A percentile compares a stretch with the other conserved stretches of the same genome.
Evolutionary conservation across 108 stramenopile genomes (phyloP).

Genomic region (Pseudonitzschia pungens): DNA sequence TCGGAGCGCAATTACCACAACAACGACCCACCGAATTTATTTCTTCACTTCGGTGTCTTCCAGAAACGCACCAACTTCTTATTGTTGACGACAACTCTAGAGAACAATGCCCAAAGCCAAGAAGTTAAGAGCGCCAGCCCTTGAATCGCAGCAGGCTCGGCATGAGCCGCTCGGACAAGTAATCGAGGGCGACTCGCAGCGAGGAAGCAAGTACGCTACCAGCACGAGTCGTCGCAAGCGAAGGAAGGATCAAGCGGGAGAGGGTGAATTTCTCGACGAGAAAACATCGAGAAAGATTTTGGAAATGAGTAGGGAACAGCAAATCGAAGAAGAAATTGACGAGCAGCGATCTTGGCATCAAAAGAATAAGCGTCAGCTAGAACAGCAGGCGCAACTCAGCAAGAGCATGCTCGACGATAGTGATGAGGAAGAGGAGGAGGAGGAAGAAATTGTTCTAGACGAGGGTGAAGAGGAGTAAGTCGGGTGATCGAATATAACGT

Average conservation of each 20-base stretch:
- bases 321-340: constrained; percentile 60
- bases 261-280: constrained; percentile 60
- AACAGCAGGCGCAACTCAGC: constrained; percentile 22
- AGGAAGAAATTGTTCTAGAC: constrained; percentile 58
- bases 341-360: constrained; percentile 38
- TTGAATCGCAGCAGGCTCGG: constrained; percentile 40
- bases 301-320: constrained; percentile 66
- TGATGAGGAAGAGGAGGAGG: constrained; percentile 72
- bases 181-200: constrained; percentile 70
- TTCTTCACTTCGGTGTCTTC: not conserved
- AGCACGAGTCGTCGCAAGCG: constrained; percentile 32
- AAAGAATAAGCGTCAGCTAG: constrained; percentile 2
- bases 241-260: constrained; percentile 25
- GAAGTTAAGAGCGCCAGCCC: constrained; percentile 46
- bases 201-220: constrained; percentile 65
- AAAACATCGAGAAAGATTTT: constrained; percentile 62
- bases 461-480: constrained; percentile 74
- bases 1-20: not conserved
- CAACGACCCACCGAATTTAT: no score
- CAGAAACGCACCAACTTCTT: not conserved
- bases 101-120: constrained; percentile 63
- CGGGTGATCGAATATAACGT: not conserved
- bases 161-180: constrained; percentile 88
- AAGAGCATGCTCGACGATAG: constrained; percentile 28
- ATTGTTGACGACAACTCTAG: not conserved